Percentiles rank a stretch among this genome's conserved stretches.
These are phyloP conservation scores for Rhexocercosporidium sp. DNA, from an alignment of 2,329 filamentous ascomycete species.

Conservation along the genomic window DNA sequence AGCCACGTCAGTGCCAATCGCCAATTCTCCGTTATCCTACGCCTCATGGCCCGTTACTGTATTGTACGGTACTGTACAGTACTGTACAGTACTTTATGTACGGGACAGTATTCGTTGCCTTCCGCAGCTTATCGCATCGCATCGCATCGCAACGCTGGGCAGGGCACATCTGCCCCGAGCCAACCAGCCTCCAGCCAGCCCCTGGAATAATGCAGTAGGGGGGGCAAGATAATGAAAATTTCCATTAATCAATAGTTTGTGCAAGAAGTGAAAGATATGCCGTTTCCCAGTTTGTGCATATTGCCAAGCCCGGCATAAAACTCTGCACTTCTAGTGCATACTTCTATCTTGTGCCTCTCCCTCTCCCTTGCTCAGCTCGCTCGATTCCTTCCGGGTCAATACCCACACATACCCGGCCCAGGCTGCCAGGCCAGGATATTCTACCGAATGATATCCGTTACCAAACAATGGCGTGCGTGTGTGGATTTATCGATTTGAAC, in stretches of 20 bases:
- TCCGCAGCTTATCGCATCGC: not conserved
- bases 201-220: not conserved
- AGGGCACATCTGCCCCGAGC: not conserved
- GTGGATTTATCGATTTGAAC: too few species aligned
- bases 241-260: constrained; percentile 6
- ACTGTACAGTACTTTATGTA: too few species aligned
- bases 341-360: not conserved
- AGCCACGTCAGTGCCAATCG: constrained; percentile 5
- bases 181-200: not conserved
- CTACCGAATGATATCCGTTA: not conserved
- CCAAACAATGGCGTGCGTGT: too few species aligned
- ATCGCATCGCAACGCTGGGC: too few species aligned
- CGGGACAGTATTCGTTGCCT: not conserved
- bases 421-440: too few species aligned
- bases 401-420: too few species aligned
- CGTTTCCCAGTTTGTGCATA: not conserved
- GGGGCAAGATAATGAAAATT: not conserved
- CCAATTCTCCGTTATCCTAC: not conserved
- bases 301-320: constrained; percentile 7
- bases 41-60: too few species aligned
- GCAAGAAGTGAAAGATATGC: constrained; percentile 2
- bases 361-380: not conserved
- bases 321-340: constrained; percentile 2
- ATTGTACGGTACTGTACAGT: too few species aligned
- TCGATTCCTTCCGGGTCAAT: not conserved